These are phyloP conservation scores for Hydnomerulius pinastri DNA, from an alignment of 768 basidiomycete species.

Conservation along the genomic window DNA sequence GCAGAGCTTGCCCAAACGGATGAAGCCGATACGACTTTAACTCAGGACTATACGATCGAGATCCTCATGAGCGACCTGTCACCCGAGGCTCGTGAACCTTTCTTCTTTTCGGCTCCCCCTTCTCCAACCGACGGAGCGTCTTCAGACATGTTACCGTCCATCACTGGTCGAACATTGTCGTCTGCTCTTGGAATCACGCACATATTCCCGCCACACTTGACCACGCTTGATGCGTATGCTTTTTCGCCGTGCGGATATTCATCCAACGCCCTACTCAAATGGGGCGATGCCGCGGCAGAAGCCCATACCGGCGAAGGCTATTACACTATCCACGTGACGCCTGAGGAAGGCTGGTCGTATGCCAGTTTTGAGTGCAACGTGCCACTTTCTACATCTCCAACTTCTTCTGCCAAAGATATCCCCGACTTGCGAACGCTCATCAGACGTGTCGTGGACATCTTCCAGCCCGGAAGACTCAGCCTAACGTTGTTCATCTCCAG, in stretches of 20 bases:
- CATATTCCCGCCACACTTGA: slow-evolving; percentile 78
- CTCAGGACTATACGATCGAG: slow-evolving; percentile 93
- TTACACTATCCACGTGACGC: slow-evolving; percentile 98
- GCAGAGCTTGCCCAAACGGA: slow-evolving; percentile 10
- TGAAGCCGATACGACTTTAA: slow-evolving; percentile 14
- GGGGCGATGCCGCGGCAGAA: slow-evolving; percentile 38
- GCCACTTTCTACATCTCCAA: slow-evolving; percentile 49
- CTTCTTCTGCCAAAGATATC: slow-evolving; percentile 40
- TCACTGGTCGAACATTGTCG: slow-evolving; percentile 49
- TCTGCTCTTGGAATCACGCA: slow-evolving; percentile 73
- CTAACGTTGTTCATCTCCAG: slow-evolving; percentile 91
- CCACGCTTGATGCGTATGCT: slow-evolving; percentile 87
- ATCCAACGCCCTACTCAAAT: slow-evolving; percentile 84
- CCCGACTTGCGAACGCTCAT: slow-evolving; percentile 83
- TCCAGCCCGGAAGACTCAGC: slow-evolving; percentile 82
- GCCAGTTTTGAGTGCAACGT: slow-evolving; percentile 99
- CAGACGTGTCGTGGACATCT: slow-evolving; percentile 88
- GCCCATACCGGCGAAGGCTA: slow-evolving; percentile 73
- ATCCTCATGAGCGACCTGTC: slow-evolving; percentile 95
- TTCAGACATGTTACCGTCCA: slow-evolving; percentile 28
- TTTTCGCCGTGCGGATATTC: slow-evolving; percentile 97
- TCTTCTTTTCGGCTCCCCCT: slow-evolving; percentile 56
- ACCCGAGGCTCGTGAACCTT: slow-evolving; percentile 70
- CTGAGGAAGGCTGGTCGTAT: slow-evolving; percentile 97
- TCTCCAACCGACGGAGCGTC: slow-evolving; percentile 56